Evolutionary conservation across 1,139 yeast genomes (phyloP).

Genomic region (Candida neerlandica): DNA sequence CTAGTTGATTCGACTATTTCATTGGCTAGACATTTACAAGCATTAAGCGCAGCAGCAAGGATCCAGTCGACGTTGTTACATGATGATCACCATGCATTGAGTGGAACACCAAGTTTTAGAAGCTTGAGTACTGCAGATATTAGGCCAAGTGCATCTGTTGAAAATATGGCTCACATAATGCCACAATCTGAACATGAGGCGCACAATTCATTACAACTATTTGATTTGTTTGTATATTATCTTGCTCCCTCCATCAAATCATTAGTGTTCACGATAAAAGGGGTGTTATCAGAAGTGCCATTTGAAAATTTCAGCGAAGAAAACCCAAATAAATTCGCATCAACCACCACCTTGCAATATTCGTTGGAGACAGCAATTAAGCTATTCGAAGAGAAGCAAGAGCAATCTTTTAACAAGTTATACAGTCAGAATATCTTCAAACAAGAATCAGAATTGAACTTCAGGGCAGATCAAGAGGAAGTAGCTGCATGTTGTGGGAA

Average conservation of each 20-base stretch:
- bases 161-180: slow-evolving; percentile 36
- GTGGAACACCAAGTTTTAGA: slow-evolving; percentile 11
- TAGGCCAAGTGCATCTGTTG: slow-evolving; percentile 25
- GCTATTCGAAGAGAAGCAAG: slow-evolving; percentile 59
- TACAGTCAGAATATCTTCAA: slow-evolving; percentile 62
- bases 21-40: slow-evolving; percentile 63
- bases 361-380: slow-evolving; percentile 56
- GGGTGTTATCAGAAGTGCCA: slow-evolving; percentile 62
- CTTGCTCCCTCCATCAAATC: slow-evolving; percentile 76
- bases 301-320: slow-evolving; percentile 42
- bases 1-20: slow-evolving; percentile 56
- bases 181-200: slow-evolving; percentile 14
- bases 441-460: slow-evolving; percentile 33
- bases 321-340: slow-evolving; percentile 32
- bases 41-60: slow-evolving; percentile 66
- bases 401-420: slow-evolving; percentile 55
- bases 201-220: slow-evolving; percentile 41
- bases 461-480: slow-evolving; percentile 71
- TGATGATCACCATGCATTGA: slow-evolving; percentile 2
- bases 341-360: slow-evolving; percentile 45
- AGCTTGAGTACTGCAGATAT: slow-evolving; percentile 14
- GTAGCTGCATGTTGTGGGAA: slow-evolving; percentile 87
- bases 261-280: slow-evolving; percentile 63
- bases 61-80: slow-evolving; percentile 62
- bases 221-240: slow-evolving; percentile 64